Evolutionary conservation across 768 basidiomycete species (phyloP).

Genomic region (Exidia glandulosa): DNA sequence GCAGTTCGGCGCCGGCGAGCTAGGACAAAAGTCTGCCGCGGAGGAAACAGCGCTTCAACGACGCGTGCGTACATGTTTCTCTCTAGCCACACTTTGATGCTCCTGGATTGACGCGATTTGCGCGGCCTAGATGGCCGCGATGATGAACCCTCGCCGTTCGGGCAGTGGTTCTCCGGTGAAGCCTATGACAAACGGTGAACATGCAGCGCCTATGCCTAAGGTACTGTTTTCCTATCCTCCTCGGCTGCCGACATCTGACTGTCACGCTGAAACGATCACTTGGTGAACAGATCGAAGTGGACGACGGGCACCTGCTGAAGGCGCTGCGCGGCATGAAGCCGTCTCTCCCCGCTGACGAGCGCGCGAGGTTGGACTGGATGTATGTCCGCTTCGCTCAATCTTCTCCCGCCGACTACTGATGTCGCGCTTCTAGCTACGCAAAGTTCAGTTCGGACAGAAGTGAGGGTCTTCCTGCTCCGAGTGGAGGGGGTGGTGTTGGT

Average conservation of each 20-base stretch:
- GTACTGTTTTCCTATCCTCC: neutral
- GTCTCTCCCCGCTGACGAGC: conserved; percentile 73
- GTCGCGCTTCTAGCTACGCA: conserved; percentile 51
- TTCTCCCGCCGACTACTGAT: neutral
- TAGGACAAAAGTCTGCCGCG: conserved; percentile 33
- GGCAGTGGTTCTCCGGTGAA: too few relatives aligned
- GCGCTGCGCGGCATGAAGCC: conserved; percentile 63
- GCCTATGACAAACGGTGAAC: neutral
- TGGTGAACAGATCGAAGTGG: conserved; percentile 44
- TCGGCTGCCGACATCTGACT: too few relatives aligned
- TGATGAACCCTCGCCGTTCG: conserved; percentile 18
- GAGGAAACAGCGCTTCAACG: conserved; percentile 57
- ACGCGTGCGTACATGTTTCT: conserved; percentile 44
- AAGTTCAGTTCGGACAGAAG: conserved; percentile 69
- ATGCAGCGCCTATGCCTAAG: neutral
- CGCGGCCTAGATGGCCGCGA: conserved; percentile 57
- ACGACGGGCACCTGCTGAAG: conserved; percentile 47
- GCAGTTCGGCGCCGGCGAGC: conserved; percentile 42
- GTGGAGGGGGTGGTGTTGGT: conserved; percentile 54
- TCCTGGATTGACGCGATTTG: neutral
- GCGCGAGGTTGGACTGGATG: conserved; percentile 65
- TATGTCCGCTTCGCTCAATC: conserved; percentile 19
- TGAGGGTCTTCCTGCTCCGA: conserved; percentile 53
- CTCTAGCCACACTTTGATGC: conserved; percentile 3
- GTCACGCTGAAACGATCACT: neutral